These are phyloP conservation scores for Tylopilus sp. DNA, from an alignment of 768 basidiomycete genomes.

Conservation along the genomic window DNA sequence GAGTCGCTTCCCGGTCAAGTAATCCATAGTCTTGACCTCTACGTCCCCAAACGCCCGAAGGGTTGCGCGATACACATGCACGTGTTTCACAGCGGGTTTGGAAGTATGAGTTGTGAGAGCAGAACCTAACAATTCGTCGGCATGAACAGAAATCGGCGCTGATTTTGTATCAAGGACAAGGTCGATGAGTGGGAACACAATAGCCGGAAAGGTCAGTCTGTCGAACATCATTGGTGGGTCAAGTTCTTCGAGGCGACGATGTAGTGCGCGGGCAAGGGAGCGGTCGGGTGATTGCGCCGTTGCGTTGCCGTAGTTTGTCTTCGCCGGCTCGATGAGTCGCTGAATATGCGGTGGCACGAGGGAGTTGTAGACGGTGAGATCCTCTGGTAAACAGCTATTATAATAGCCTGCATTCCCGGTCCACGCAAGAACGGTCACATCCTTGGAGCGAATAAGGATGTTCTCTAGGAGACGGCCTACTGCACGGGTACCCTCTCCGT, in stretches of 20 bases:
- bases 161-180: too few relatives aligned
- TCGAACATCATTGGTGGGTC: too few relatives aligned
- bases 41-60: background rate
- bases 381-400: constrained; percentile 4
- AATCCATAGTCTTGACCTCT: constrained; percentile 11
- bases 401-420: too few relatives aligned
- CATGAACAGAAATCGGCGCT: constrained; percentile 1
- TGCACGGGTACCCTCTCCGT: constrained; percentile 25
- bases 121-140: constrained; percentile 12
- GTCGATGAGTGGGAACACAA: too few relatives aligned
- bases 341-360: background rate
- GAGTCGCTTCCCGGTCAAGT: background rate
- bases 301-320: too few relatives aligned
- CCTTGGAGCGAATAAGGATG: constrained; percentile 15
- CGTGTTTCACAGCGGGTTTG: background rate
- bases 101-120: constrained; percentile 7
- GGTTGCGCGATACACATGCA: constrained; percentile 13
- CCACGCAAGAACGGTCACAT: constrained; percentile 15
- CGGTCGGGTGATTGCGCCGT: too few relatives aligned
- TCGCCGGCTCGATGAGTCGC: too few relatives aligned
- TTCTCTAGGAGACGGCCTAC: constrained; percentile 21
- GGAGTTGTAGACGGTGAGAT: background rate
- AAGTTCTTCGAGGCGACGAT: too few relatives aligned
- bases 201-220: too few relatives aligned
- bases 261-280: too few relatives aligned